Percentiles rank a stretch among this genome's conserved stretches.
Conservation (phyloP, 2,329 filamentous ascomycete genomes). For the Taxawa tesnikishii region DNA sequence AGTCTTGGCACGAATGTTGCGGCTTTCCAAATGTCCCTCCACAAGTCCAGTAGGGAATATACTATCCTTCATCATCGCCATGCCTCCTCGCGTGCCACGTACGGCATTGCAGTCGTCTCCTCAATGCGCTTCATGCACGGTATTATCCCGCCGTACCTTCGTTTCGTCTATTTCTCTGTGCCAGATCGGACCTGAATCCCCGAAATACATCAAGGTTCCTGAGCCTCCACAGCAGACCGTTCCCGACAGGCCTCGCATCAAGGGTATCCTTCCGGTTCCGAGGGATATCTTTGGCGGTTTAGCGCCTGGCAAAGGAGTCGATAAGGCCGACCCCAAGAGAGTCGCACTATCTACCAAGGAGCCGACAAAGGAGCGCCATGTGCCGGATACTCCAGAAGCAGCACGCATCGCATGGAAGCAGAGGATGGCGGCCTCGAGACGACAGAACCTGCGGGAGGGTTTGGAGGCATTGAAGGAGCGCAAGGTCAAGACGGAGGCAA, state of each 20-base stretch:
- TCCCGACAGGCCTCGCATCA: constrained; percentile 38
- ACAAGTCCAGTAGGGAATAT: no score
- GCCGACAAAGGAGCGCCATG: constrained; percentile 24
- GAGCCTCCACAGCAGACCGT: constrained; percentile 58
- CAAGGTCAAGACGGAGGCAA: constrained; percentile 35
- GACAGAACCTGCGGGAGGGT: constrained; percentile 60
- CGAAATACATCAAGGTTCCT: constrained; percentile 74
- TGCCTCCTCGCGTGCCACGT: constrained; percentile 27
- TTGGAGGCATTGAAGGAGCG: constrained; percentile 57
- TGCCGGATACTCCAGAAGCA: constrained; percentile 44
- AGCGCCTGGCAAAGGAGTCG: constrained; percentile 12
- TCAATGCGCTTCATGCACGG: constrained; percentile 22
- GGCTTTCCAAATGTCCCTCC: no score
- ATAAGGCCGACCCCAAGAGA: constrained; percentile 2
- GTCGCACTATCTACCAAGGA: constrained; percentile 4
- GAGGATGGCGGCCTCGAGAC: constrained; percentile 58
- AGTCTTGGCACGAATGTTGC: constrained; percentile 1
- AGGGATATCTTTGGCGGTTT: constrained; percentile 57
- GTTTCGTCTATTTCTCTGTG: constrained; percentile 30
- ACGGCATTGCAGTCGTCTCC: constrained; percentile 17
- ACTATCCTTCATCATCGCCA: no score
- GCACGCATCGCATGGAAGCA: constrained; percentile 51
- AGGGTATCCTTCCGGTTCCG: constrained; percentile 74
- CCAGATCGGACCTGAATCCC: constrained; percentile 68
- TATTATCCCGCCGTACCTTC: constrained; percentile 23